phyloP scores from a whole-genome alignment of 2,329 filamentous ascomycete species.

The Myrmaecium sp. region DNA sequence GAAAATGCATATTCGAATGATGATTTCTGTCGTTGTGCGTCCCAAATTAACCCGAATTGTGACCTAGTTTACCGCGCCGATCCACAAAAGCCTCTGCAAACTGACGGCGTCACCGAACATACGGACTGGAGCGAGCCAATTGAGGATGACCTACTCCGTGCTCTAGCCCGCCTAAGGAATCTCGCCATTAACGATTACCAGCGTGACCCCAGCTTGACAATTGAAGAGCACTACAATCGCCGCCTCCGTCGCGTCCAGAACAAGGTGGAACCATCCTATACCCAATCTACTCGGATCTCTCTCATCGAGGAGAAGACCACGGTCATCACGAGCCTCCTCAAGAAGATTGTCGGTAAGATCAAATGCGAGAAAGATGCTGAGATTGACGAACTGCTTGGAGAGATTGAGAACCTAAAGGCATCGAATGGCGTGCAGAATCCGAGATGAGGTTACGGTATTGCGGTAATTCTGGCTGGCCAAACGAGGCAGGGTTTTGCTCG shows the following conservation, averaged over 20 bases:
- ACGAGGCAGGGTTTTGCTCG: too few relatives aligned
- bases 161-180: conserved; percentile 13
- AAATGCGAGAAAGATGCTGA: neutral
- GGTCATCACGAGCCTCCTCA: neutral
- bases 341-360: neutral
- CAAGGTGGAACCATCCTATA: too few relatives aligned
- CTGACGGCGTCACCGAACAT: conserved; percentile 9
- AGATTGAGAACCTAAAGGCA: neutral
- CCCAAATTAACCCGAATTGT: too few relatives aligned
- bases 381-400: neutral
- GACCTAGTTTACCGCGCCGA: too few relatives aligned
- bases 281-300: too few relatives aligned
- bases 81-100: too few relatives aligned
- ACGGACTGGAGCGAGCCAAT: conserved; percentile 14
- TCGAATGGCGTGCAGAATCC: too few relatives aligned
- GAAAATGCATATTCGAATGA: too few relatives aligned
- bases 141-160: conserved; percentile 11
- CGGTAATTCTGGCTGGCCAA: too few relatives aligned
- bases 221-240: conserved; percentile 13
- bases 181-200: conserved; percentile 15
- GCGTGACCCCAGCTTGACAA: conserved; percentile 9
- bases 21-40: too few relatives aligned
- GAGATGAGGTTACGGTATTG: too few relatives aligned
- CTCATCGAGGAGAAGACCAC: neutral
- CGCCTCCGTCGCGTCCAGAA: conserved; percentile 7